Base-by-base conservation (phyloP, 164 flowering plant species). In the Magnolia changhungtana region DNA sequence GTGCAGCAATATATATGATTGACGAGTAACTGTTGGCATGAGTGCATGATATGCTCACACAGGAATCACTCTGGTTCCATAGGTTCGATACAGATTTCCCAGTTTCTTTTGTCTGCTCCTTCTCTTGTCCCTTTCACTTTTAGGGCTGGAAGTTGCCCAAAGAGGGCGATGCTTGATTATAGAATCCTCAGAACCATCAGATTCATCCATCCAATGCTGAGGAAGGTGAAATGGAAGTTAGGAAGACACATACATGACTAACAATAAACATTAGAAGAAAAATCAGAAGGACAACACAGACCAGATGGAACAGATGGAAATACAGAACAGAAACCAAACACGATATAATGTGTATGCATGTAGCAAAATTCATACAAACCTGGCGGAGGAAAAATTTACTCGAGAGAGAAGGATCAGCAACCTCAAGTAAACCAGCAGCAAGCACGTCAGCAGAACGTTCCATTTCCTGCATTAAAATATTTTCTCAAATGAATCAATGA, bases 21-120 rank as follows among this genome's bases (percentile, higher is more conserved):
- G 45, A 68, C n/a, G 29, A 16, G 31, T 37, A 37, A 68, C n/a
- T 68, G 31, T 14, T 68, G 71, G 71, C 51, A 68, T 14, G 20
- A 50, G 78, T 67, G 67, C 19, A 63, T 27, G 76, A 71, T 76
- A 23, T 81, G 67, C 97, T 92, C 80, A 96, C 99, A 96, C 96
- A 73, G 99, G 99, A 85, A 96, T 85, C 65, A 96, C 99, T 85
- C 99, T 91, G 65, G 99, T 96, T 76, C 99, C 98, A 81, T 90
- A 96, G 63, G 98, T 94, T 73, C 92, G 86, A 78, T 87, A 83
- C 64, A 92, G 81, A 84, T 89, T 86, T 23, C 98, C 97, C 64
- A 82, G 84, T 80, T 91, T 90, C 87, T 80, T 84, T 81, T 74
- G 80, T 69, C 45, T 27, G 74, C 64, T 86, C 82, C 77, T 88